A percentile compares a stretch with the other conserved stretches of the same genome.
Evolutionary conservation across 768 basidiomycete species (phyloP).

Genomic region (Amanita molliuscula): DNA sequence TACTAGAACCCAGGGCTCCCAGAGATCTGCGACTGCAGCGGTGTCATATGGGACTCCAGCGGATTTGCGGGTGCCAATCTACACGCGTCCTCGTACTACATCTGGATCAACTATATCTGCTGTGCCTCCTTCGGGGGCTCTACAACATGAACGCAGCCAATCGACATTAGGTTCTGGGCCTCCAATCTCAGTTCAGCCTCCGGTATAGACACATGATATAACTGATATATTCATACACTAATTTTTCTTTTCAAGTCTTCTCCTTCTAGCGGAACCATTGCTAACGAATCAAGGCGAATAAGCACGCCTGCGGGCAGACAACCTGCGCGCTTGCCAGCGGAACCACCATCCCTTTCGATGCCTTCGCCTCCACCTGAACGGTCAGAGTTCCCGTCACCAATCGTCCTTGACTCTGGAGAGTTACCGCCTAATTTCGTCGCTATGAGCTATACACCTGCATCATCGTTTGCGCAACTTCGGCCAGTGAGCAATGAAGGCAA

Average conservation of each 20-base stretch:
- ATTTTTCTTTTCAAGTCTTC: background rate
- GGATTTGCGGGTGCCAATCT: slow-evolving; percentile 1
- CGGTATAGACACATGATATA: background rate
- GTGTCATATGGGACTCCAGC: background rate
- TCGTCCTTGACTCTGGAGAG: background rate
- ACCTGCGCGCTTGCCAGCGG: slow-evolving; percentile 3
- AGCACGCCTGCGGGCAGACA: background rate
- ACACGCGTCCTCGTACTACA: slow-evolving; percentile 5
- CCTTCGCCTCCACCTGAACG: slow-evolving; percentile 2
- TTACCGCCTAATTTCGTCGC: slow-evolving; percentile 4
- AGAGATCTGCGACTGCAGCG: background rate
- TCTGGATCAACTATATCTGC: slow-evolving; percentile 6
- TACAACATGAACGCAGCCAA: background rate
- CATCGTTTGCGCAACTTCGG: background rate
- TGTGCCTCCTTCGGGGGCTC: background rate
- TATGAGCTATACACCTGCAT: slow-evolving; percentile 1
- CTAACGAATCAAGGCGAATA: background rate
- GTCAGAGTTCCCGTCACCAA: background rate
- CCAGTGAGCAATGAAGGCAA: background rate
- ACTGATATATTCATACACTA: background rate
- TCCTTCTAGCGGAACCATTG: background rate
- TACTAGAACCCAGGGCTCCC: background rate
- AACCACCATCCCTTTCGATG: slow-evolving; percentile 1
- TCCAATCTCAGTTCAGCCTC: background rate
- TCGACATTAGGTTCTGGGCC: slow-evolving; percentile 1